phyloP scores from a whole-genome alignment of 2,329 filamentous ascomycete species.

The Chrysosporium queenslandicum region DNA sequence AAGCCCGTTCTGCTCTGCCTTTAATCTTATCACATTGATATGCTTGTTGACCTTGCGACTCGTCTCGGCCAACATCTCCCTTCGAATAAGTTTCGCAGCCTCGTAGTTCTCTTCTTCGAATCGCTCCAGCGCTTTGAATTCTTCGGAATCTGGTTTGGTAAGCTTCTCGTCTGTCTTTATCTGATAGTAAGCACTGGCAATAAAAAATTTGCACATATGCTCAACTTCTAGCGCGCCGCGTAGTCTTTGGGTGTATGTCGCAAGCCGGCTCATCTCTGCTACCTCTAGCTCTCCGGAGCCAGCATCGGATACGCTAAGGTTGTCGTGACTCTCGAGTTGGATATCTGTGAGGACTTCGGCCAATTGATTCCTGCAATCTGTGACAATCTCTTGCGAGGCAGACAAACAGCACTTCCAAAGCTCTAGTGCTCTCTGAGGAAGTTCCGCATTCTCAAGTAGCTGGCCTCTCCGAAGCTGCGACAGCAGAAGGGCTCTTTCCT shows the following conservation, averaged over 20 bases:
- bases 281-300: constrained; percentile 31
- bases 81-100: constrained; percentile 62
- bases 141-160: constrained; percentile 56
- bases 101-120: constrained; percentile 67
- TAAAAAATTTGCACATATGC: constrained; percentile 76
- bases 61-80: constrained; percentile 59
- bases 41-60: constrained; percentile 50
- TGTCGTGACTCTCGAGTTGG: constrained; percentile 7
- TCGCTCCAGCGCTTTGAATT: constrained; percentile 56
- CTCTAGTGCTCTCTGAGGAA: constrained; percentile 55
- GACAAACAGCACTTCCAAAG: constrained; percentile 56
- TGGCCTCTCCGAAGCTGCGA: constrained; percentile 62
- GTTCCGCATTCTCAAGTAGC: constrained; percentile 63
- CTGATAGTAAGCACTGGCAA: constrained; percentile 72
- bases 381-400: constrained; percentile 42
- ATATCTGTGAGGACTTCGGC: constrained; percentile 35
- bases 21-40: constrained; percentile 54
- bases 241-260: constrained; percentile 54
- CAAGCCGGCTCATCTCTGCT: constrained; percentile 39
- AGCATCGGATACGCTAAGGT: constrained; percentile 18
- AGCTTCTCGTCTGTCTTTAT: constrained; percentile 61
- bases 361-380: constrained; percentile 55
- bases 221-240: constrained; percentile 66
- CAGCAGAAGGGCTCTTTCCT: constrained; percentile 58
- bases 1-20: constrained; percentile 46